Percentiles rank a stretch among this genome's conserved stretches.
These are phyloP conservation scores for Davidsoniella neocaledoniae DNA, from an alignment of 2,329 filamentous ascomycete species.

Conservation along the genomic window DNA sequence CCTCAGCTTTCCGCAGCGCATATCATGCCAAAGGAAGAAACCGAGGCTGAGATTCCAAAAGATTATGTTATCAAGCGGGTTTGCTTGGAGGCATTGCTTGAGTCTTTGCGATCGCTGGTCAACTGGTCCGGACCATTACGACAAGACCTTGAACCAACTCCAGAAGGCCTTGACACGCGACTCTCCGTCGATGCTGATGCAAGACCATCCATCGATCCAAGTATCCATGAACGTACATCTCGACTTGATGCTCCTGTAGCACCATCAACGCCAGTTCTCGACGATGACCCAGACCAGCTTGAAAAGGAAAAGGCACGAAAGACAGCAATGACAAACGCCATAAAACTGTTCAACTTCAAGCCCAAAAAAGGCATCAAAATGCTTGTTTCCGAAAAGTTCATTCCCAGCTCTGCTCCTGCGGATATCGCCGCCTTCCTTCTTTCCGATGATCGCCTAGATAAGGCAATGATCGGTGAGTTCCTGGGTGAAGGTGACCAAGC, in stretches of 20 bases:
- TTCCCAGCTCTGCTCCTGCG: slow-evolving; percentile 56
- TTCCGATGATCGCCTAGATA: slow-evolving; percentile 70
- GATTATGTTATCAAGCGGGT: slow-evolving; percentile 88
- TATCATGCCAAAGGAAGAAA: slow-evolving; percentile 42
- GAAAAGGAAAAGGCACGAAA: slow-evolving; percentile 90
- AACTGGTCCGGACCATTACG: slow-evolving; percentile 64
- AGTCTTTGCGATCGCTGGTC: slow-evolving; percentile 75
- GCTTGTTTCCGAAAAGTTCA: slow-evolving; percentile 72
- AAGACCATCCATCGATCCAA: slow-evolving; percentile 52
- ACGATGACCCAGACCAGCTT: slow-evolving; percentile 87
- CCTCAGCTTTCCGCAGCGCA: slow-evolving; percentile 70
- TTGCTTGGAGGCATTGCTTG: slow-evolving; percentile 73
- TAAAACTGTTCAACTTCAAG: slow-evolving; percentile 93
- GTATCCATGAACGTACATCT: slow-evolving; percentile 38
- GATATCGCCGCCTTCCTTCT: slow-evolving; percentile 77
- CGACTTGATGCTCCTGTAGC: slow-evolving; percentile 31
- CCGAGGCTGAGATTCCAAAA: slow-evolving; percentile 58
- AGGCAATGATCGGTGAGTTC: slow-evolving; percentile 83
- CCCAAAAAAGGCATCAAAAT: slow-evolving; percentile 84
- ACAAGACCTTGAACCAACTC: slow-evolving; percentile 32
- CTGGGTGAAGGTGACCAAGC: slow-evolving; percentile 84
- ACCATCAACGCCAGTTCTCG: slow-evolving; percentile 51
- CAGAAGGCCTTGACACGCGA: slow-evolving; percentile 22
- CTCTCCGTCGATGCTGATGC: slow-evolving; percentile 28
- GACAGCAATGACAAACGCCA: slow-evolving; percentile 75